phyloP scores from a whole-genome alignment of 345 rosid species.

The rapeseed (Brassica napus) region Da-Ae NC_063450.1:51565001-51565500 shows the following conservation, averaged over 20 bases:
- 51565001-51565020: conserved; percentile 45
- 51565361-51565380: background rate
- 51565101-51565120: conserved; percentile 46
- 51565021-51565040: conserved; percentile 44
- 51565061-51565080: conserved; percentile 41
- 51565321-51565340: background rate
- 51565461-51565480: conserved; percentile 43
- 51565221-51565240: background rate
- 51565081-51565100: conserved; percentile 35
- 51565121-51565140: conserved; percentile 48
- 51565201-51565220: no score
- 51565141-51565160: conserved; percentile 48
- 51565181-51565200: background rate
- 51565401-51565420: conserved; percentile 3
- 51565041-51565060: conserved; percentile 42
- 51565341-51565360: background rate
- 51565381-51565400: background rate
- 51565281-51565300: conserved; percentile 3
- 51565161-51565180: conserved; percentile 54
- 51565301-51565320: background rate
- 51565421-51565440: conserved; percentile 43
- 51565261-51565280: background rate
- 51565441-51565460: conserved; percentile 40
- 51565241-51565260: no score
- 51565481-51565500: conserved; percentile 42